Evolutionary conservation across 169 alveolate genomes (phyloP).

Genomic region (Cytauxzoon felis): DNA sequence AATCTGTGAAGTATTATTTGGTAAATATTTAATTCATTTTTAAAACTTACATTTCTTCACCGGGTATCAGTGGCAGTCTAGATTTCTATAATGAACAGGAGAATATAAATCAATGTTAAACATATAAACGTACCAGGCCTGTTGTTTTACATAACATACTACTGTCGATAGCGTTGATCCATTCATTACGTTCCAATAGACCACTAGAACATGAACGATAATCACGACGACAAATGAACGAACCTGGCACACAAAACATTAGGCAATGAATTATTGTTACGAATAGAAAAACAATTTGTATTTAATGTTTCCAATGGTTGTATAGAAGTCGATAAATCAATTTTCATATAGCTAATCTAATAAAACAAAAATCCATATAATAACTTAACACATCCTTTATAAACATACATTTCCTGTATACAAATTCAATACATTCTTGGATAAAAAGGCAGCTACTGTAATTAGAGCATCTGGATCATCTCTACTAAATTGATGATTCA

Average conservation of each 20-base stretch:
- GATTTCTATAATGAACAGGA: constrained; percentile 12
- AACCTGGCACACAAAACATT: constrained; percentile 52
- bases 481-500: constrained; percentile 38
- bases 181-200: constrained; percentile 42
- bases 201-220: constrained; percentile 15
- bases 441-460: constrained; percentile 49
- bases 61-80: constrained; percentile 42
- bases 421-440: constrained; percentile 35
- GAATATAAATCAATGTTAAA: neutral
- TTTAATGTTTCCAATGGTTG: constrained; percentile 70
- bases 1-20: constrained; percentile 20
- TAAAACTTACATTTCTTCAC: constrained; percentile 34
- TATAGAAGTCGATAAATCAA: constrained; percentile 58
- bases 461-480: constrained; percentile 51
- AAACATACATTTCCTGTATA: constrained; percentile 56
- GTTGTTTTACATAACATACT: constrained; percentile 47
- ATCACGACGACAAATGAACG: neutral
- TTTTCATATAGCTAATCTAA: constrained; percentile 55
- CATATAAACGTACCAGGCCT: constrained; percentile 11
- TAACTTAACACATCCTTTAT: neutral
- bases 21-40: neutral
- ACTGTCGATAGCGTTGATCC: constrained; percentile 61
- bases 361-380: neutral
- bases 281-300: constrained; percentile 68
- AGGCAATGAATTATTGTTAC: constrained; percentile 46